Evolutionary conservation across 2,329 filamentous ascomycete genomes (phyloP).

Genomic region (Penicillium sp.): DNA sequence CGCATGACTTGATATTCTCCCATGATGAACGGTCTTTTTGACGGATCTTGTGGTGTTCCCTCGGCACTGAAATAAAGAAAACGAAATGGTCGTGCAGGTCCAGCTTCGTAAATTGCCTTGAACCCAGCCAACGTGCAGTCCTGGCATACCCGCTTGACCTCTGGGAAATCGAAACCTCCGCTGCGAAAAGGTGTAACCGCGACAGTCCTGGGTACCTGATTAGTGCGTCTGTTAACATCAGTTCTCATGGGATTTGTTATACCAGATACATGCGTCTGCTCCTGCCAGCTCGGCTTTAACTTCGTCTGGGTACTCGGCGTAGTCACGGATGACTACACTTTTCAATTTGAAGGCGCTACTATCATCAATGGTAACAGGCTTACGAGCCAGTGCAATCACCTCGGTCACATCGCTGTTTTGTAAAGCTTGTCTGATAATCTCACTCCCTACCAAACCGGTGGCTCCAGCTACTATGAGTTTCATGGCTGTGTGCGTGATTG

Average conservation of each 20-base stretch:
- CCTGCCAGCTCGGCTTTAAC: conserved; percentile 31
- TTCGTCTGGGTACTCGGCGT: conserved; percentile 33
- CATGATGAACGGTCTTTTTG: conserved; percentile 35
- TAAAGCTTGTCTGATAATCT: conserved; percentile 38
- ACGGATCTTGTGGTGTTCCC: conserved; percentile 47
- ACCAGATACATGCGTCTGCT: conserved; percentile 43
- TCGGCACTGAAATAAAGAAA: conserved; percentile 55
- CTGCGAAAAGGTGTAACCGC: conserved; percentile 31
- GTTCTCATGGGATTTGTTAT: not conserved
- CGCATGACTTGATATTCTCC: conserved; percentile 14
- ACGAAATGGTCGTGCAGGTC: conserved; percentile 37
- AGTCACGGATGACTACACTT: conserved; percentile 32
- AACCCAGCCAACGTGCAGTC: conserved; percentile 39
- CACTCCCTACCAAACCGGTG: conserved; percentile 37
- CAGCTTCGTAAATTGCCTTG: conserved; percentile 37
- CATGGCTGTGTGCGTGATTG: conserved; percentile 20
- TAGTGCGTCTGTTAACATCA: not conserved
- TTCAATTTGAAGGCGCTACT: conserved; percentile 29
- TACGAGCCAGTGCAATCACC: conserved; percentile 8
- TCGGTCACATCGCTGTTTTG: conserved; percentile 13
- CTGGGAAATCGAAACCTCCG: conserved; percentile 33
- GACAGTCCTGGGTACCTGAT: conserved; percentile 4
- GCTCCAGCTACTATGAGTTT: conserved; percentile 39
- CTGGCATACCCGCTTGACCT: conserved; percentile 45
- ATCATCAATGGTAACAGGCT: conserved; percentile 3